A percentile compares a stretch with the other conserved stretches of the same genome.
phyloP scores from a whole-genome alignment of 495 filamentous ascomycete species.

The Chaetomidium leptoderma region DNA sequence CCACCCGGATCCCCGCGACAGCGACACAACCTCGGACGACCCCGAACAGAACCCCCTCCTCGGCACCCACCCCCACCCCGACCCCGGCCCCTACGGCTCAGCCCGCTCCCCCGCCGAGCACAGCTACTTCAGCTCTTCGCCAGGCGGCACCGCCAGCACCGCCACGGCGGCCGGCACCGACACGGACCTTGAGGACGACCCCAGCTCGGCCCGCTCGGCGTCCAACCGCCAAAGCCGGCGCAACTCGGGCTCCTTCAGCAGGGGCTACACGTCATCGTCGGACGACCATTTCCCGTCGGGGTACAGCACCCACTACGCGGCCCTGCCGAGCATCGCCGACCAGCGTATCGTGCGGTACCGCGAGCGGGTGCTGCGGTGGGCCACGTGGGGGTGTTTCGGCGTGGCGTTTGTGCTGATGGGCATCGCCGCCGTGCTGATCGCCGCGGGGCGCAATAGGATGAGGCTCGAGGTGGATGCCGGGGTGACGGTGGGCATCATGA shows the following conservation, averaged over 20 bases:
- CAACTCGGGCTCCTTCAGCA: slow-evolving; percentile 21
- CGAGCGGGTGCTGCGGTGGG: slow-evolving; percentile 45
- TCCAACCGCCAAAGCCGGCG: slow-evolving; percentile 24
- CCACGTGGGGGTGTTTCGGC: slow-evolving; percentile 42
- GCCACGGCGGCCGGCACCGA: slow-evolving; percentile 15
- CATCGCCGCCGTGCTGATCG: slow-evolving; percentile 50
- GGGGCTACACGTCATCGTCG: slow-evolving; percentile 29
- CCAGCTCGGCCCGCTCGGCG: slow-evolving; percentile 1
- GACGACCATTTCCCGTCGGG: slow-evolving; percentile 36
- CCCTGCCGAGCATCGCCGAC: slow-evolving; percentile 41
- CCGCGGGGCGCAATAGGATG: slow-evolving; percentile 46
- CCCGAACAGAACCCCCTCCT: slow-evolving; percentile 37
- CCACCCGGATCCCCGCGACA: neutral
- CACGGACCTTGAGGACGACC: slow-evolving; percentile 30
- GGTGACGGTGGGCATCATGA: slow-evolving; percentile 54
- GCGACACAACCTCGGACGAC: neutral
- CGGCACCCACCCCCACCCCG: neutral
- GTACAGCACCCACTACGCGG: slow-evolving; percentile 42
- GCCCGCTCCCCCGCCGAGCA: slow-evolving; percentile 3
- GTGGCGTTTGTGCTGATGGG: slow-evolving; percentile 50
- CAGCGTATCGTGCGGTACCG: slow-evolving; percentile 39
- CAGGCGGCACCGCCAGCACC: slow-evolving; percentile 5
- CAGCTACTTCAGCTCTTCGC: slow-evolving; percentile 23
- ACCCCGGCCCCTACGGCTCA: slow-evolving; percentile 12
- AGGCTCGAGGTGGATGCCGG: slow-evolving; percentile 57